Percentiles rank a stretch among this genome's conserved stretches.
Evolutionary conservation across 1,139 yeast genomes (phyloP).

Genomic region (Yamadazyma jaroonii): DNA sequence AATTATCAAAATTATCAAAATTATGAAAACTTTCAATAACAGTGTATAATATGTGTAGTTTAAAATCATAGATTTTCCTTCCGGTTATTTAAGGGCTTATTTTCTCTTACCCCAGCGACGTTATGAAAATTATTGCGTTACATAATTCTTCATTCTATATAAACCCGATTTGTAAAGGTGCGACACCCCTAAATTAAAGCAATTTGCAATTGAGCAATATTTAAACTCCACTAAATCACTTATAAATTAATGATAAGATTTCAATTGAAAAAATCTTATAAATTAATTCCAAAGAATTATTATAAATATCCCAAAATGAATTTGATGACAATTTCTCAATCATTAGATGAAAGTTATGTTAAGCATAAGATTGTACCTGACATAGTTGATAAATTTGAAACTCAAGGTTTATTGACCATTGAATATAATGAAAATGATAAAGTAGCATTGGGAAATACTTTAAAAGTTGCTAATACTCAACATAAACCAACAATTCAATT

Average conservation of each 20-base stretch:
- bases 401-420: conserved; percentile 46
- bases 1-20: conserved; percentile 14
- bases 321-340: conserved; percentile 63
- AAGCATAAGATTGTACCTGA: conserved; percentile 66
- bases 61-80: background rate
- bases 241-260: conserved; percentile 4
- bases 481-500: conserved; percentile 61
- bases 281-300: conserved; percentile 1
- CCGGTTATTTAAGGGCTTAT: background rate
- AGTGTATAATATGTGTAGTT: conserved; percentile 9
- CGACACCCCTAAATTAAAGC: background rate
- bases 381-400: conserved; percentile 47
- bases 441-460: conserved; percentile 78
- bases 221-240: background rate
- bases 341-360: conserved; percentile 57
- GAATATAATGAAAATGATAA: conserved; percentile 52
- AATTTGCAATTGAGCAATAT: conserved; percentile 1
- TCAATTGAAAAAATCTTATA: background rate
- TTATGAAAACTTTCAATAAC: conserved; percentile 14
- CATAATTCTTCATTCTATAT: background rate
- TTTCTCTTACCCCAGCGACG: background rate
- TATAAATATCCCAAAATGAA: conserved; percentile 11
- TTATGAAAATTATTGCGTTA: background rate
- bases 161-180: background rate
- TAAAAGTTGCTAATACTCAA: conserved; percentile 66